Evolutionary conservation across 495 filamentous ascomycete species (phyloP).

Genomic region (Penicillium samsonianum): DNA sequence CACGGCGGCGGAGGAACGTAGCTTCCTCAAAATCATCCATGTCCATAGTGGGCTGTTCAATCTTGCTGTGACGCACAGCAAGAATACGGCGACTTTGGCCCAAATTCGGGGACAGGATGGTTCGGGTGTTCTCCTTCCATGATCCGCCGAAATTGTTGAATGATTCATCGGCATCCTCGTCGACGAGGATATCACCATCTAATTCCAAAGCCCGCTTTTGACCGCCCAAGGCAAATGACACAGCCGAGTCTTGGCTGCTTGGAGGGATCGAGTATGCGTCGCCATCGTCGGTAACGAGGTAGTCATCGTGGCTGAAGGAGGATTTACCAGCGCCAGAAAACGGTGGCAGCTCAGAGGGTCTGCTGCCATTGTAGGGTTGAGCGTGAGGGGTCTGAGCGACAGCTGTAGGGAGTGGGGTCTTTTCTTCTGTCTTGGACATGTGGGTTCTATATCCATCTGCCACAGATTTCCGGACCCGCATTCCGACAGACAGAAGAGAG

Average conservation of each 20-base stretch:
- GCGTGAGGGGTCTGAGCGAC: slow-evolving; percentile 17
- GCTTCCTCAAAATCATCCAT: slow-evolving; percentile 50
- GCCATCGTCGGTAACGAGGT: slow-evolving; percentile 37
- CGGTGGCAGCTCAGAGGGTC: slow-evolving; percentile 61
- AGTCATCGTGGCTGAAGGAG: slow-evolving; percentile 11
- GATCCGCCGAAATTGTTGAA: neutral
- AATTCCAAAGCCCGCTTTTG: slow-evolving; percentile 27
- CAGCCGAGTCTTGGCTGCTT: slow-evolving; percentile 47
- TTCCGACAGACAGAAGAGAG: slow-evolving; percentile 81
- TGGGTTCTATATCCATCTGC: slow-evolving; percentile 88
- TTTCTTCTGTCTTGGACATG: slow-evolving; percentile 29
- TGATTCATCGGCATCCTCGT: slow-evolving; percentile 18
- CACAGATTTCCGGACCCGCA: slow-evolving; percentile 88
- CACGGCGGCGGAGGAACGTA: slow-evolving; percentile 41
- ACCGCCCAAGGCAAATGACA: slow-evolving; percentile 13
- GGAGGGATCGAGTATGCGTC: slow-evolving; percentile 45
- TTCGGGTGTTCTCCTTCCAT: slow-evolving; percentile 18
- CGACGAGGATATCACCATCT: slow-evolving; percentile 58
- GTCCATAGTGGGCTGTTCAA: slow-evolving; percentile 27
- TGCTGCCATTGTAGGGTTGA: slow-evolving; percentile 20
- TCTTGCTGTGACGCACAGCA: slow-evolving; percentile 15
- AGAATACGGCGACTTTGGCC: slow-evolving; percentile 37
- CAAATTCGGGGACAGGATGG: slow-evolving; percentile 38
- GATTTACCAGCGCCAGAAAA: slow-evolving; percentile 75
- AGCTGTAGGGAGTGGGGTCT: slow-evolving; percentile 27